Percentiles rank a stretch among this genome's conserved stretches.
These are phyloP conservation scores for Septoria linicola DNA, from an alignment of 2,329 filamentous ascomycete species.

Conservation along the genomic window DNA sequence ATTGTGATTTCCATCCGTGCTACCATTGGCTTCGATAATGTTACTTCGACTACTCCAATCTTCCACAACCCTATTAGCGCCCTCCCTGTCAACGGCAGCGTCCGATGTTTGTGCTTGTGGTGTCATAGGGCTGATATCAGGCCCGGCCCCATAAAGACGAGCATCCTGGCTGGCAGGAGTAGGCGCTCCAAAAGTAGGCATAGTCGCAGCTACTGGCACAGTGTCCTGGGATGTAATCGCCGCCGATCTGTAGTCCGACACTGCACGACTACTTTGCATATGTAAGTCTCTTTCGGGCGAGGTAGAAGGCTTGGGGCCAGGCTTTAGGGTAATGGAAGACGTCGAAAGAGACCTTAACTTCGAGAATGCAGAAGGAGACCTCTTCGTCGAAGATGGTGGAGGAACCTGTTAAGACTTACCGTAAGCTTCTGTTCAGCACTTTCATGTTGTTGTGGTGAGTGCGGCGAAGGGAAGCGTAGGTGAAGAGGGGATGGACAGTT, in stretches of 20 bases:
- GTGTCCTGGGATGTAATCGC: background rate
- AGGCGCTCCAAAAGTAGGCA: no score
- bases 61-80: no score
- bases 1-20: no score
- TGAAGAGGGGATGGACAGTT: background rate
- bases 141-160: no score
- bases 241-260: background rate
- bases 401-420: constrained; percentile 25
- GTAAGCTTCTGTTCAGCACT: constrained; percentile 25
- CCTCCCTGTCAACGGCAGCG: no score
- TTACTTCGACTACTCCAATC: no score
- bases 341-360: constrained; percentile 13
- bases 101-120: no score
- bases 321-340: no score
- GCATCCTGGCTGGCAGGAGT: no score
- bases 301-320: background rate
- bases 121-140: no score
- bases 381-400: background rate
- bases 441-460: background rate
- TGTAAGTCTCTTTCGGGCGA: background rate
- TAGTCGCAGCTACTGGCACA: background rate
- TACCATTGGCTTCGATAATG: no score
- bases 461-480: background rate
- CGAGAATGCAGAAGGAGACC: constrained; percentile 3
- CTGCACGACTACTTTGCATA: background rate